phyloP scores from a whole-genome alignment of 2,329 filamentous ascomycete species.

The Camillea tinctor region DNA sequence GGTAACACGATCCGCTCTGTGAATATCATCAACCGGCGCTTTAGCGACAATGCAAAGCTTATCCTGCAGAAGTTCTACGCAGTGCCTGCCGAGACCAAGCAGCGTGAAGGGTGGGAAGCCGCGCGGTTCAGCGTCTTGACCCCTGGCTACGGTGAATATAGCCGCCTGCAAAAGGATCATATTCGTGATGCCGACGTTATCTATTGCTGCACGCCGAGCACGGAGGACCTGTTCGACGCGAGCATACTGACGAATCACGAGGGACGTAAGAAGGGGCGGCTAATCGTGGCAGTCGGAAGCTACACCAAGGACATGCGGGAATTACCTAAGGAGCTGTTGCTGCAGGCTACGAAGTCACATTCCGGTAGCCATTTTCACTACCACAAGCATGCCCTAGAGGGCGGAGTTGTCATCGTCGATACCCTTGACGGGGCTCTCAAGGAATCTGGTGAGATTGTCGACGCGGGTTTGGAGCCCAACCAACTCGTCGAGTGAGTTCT shows the following conservation, averaged over 20 bases:
- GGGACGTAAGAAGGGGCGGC: constrained; percentile 66
- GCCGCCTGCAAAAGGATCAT: constrained; percentile 66
- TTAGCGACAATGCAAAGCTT: constrained; percentile 54
- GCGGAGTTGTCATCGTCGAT: constrained; percentile 68
- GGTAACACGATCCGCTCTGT: constrained; percentile 71
- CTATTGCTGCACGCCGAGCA: constrained; percentile 83
- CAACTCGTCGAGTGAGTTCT: constrained; percentile 73
- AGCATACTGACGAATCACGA: constrained; percentile 70
- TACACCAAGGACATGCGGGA: constrained; percentile 76
- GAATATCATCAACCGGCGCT: constrained; percentile 78
- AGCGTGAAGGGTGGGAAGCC: constrained; percentile 60
- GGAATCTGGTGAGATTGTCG: constrained; percentile 84
- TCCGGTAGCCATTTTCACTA: constrained; percentile 53
- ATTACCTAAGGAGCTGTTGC: constrained; percentile 73
- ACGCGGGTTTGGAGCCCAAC: constrained; percentile 68
- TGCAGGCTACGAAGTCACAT: constrained; percentile 54
- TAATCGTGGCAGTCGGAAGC: constrained; percentile 72
- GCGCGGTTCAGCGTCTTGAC: constrained; percentile 70
- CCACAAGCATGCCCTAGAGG: constrained; percentile 65
- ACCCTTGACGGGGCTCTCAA: constrained; percentile 76
- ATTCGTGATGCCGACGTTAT: constrained; percentile 75
- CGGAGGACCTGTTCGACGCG: constrained; percentile 71
- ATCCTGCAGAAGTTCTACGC: constrained; percentile 50
- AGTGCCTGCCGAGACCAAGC: constrained; percentile 44
- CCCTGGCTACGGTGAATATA: constrained; percentile 66